These are phyloP conservation scores for Camelina sativa DNA, from an alignment of 345 rosid genomes.

Conservation along the genomic window DNA sequence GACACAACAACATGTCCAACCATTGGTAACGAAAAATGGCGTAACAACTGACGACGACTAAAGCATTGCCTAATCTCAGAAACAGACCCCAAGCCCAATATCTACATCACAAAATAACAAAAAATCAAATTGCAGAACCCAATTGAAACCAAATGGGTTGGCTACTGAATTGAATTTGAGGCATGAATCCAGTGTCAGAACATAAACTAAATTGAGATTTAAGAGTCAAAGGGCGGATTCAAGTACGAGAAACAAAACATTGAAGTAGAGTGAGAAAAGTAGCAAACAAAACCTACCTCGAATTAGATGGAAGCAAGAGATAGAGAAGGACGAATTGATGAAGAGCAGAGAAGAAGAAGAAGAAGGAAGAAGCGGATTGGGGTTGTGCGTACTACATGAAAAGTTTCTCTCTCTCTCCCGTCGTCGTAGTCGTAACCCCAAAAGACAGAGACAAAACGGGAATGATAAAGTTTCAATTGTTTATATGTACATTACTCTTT, in stretches of 20 bases:
- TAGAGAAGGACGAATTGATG: slow-evolving; percentile 12
- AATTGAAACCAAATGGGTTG: slow-evolving; percentile 7
- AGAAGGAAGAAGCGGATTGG: slow-evolving; percentile 42
- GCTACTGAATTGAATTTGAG: slow-evolving; percentile 15
- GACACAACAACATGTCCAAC: slow-evolving; percentile 52
- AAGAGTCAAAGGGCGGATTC: slow-evolving; percentile 7
- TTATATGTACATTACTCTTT: no score
- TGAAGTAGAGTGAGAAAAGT: background rate
- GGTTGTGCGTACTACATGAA: slow-evolving; percentile 47
- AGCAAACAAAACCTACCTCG: background rate
- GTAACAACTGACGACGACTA: slow-evolving; percentile 41
- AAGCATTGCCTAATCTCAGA: slow-evolving; percentile 36
- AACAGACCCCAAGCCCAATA: slow-evolving; percentile 7
- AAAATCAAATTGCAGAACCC: slow-evolving; percentile 10
- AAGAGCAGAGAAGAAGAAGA: background rate
- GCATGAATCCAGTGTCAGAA: background rate
- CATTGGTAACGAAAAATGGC: slow-evolving; percentile 45
- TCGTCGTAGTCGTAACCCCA: background rate
- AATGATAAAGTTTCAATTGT: background rate
- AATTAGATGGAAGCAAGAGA: background rate
- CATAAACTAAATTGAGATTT: slow-evolving; percentile 4
- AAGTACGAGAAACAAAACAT: slow-evolving; percentile 1
- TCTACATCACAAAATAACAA: background rate
- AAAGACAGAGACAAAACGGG: slow-evolving; percentile 14
- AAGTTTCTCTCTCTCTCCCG: slow-evolving; percentile 5